phyloP scores from a whole-genome alignment of 2,329 filamentous ascomycete species.

The Aspergillus fischeri region DNA sequence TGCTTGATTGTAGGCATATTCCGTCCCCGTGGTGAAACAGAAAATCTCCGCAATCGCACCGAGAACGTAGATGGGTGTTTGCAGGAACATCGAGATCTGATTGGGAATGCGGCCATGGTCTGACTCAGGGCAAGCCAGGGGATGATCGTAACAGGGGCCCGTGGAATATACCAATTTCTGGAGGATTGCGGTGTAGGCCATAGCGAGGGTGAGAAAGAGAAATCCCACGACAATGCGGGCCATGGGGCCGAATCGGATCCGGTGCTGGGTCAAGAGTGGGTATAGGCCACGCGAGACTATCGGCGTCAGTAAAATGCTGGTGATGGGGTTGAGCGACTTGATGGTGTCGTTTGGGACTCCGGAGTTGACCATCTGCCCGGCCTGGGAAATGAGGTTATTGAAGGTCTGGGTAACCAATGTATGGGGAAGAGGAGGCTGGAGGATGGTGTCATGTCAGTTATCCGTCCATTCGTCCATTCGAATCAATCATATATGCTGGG shows the following conservation, averaged over 20 bases:
- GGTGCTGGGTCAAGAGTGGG: conserved; percentile 56
- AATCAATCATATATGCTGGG: no score
- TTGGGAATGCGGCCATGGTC: conserved; percentile 25
- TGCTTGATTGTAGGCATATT: conserved; percentile 66
- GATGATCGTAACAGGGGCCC: not conserved
- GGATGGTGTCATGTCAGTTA: no score
- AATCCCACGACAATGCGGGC: conserved; percentile 68
- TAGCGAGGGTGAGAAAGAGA: conserved; percentile 54
- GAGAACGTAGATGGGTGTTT: conserved; percentile 30
- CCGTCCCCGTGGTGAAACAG: conserved; percentile 59
- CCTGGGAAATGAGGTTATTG: conserved; percentile 60
- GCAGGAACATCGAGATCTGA: conserved; percentile 1
- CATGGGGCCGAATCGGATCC: conserved; percentile 64
- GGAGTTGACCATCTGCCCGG: conserved; percentile 52
- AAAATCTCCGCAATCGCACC: conserved; percentile 47
- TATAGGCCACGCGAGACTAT: conserved; percentile 62
- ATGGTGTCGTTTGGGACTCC: conserved; percentile 70
- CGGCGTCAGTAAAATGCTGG: conserved; percentile 67
- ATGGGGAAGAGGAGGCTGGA: conserved; percentile 4
- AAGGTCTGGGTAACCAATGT: conserved; percentile 48
- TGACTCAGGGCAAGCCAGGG: not conserved
- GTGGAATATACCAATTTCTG: conserved; percentile 47
- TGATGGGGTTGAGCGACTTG: conserved; percentile 65
- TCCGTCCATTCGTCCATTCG: no score
- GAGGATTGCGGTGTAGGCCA: conserved; percentile 50